Conservation (phyloP, 2,329 filamentous ascomycete species). For the Diaporthe amygdali region DNA sequence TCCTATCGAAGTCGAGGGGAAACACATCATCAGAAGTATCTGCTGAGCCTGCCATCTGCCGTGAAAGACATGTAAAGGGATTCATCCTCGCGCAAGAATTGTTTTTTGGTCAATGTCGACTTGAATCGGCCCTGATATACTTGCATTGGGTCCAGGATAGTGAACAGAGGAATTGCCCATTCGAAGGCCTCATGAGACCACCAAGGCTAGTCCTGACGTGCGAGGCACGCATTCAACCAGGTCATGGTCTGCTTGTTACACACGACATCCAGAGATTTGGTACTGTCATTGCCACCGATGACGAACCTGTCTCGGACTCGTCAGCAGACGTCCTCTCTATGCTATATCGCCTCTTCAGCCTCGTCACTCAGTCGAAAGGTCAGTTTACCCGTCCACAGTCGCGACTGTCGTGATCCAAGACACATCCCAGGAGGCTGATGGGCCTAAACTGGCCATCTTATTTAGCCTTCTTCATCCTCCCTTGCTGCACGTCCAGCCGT, state of each 20-base stretch:
- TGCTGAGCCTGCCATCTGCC: background rate
- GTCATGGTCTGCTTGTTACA: background rate
- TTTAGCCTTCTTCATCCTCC: background rate
- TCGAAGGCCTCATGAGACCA: background rate
- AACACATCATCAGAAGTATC: background rate
- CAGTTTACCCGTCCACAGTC: background rate
- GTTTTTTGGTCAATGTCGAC: background rate
- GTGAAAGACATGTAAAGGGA: background rate
- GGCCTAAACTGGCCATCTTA: background rate
- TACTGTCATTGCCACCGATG: background rate
- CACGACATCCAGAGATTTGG: background rate
- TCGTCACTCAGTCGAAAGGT: background rate
- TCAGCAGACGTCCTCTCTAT: background rate
- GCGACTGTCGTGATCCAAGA: background rate
- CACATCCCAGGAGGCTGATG: background rate
- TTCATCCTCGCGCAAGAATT: background rate
- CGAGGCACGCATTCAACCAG: background rate
- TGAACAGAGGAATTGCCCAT: background rate
- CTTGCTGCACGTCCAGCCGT: no score
- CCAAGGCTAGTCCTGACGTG: background rate
- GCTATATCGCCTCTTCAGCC: background rate
- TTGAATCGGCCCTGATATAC: background rate
- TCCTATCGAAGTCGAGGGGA: background rate
- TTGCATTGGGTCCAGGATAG: no score
- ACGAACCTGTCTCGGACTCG: background rate